Conservation (phyloP, 345 rosid species). For the Hibiscus syriacus region DNA sequence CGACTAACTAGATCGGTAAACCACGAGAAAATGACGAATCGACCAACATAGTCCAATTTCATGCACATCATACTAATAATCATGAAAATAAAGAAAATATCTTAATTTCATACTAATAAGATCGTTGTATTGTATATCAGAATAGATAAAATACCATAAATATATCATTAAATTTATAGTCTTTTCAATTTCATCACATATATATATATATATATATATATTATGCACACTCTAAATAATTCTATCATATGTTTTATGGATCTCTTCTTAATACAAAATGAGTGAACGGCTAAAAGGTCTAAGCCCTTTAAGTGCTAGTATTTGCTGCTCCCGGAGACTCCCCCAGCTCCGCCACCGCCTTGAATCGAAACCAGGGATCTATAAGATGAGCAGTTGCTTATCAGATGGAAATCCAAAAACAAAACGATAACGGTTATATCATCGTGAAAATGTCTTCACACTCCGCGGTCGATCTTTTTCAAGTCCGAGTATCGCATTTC, state of each 20-base stretch:
- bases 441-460: conserved; percentile 96
- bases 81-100: too few relatives aligned
- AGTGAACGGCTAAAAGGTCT: conserved; percentile 7
- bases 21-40: too few relatives aligned
- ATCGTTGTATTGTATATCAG: too few relatives aligned
- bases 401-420: conserved; percentile 58
- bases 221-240: neutral
- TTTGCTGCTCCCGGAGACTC: conserved; percentile 22
- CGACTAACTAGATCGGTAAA: too few relatives aligned
- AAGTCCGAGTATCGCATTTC: conserved; percentile 94
- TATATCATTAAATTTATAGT: neutral
- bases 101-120: too few relatives aligned
- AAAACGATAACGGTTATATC: conserved; percentile 84
- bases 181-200: neutral
- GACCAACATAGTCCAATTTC: too few relatives aligned
- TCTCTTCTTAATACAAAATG: conserved; percentile 17
- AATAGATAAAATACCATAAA: neutral
- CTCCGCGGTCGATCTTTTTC: conserved; percentile 87
- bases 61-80: too few relatives aligned
- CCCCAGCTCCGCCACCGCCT: conserved; percentile 50
- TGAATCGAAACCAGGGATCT: conserved; percentile 53
- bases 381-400: conserved; percentile 29
- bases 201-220: too few relatives aligned
- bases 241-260: neutral
- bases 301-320: conserved; percentile 22